phyloP scores from a whole-genome alignment of 176 grass and related monocot genomes.

The Phoenix roebelenii region DNA sequence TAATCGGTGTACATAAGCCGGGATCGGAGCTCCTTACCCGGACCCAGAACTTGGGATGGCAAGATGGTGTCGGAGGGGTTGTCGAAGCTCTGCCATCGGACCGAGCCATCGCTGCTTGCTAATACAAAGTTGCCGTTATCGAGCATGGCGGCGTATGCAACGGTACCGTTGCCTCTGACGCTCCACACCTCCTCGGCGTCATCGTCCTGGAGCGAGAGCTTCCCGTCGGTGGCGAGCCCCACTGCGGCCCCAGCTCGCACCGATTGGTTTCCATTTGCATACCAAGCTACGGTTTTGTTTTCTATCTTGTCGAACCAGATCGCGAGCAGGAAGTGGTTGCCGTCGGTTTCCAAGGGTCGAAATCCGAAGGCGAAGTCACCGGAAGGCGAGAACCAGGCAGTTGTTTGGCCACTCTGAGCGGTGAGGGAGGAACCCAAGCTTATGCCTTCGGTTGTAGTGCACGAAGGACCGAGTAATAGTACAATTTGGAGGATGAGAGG shows the following conservation, averaged over 20 bases:
- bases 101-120: constrained; percentile 7
- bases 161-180: not conserved
- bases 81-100: constrained; percentile 30
- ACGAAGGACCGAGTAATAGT: not conserved
- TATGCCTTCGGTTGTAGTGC: not conserved
- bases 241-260: not conserved
- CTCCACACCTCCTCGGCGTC: constrained; percentile 16
- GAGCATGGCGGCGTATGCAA: constrained; percentile 31
- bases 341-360: not conserved
- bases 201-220: constrained; percentile 22
- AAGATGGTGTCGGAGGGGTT: constrained; percentile 40
- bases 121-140: constrained; percentile 39
- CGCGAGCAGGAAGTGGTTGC: constrained; percentile 22
- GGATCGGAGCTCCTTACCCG: constrained; percentile 3
- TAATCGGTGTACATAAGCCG: constrained; percentile 30
- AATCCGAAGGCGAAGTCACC: constrained; percentile 28
- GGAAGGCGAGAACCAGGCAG: constrained; percentile 29
- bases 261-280: constrained; percentile 10
- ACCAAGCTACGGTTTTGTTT: constrained; percentile 38
- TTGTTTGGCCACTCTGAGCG: not conserved
- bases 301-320: constrained; percentile 46
- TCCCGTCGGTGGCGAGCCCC: constrained; percentile 22
- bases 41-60: constrained; percentile 17
- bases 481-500: too few relatives aligned
- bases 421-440: constrained; percentile 19